Evolutionary conservation across 306 rosid genomes (phyloP).

Genomic region (Pyrus bretschneideri): DNA sequence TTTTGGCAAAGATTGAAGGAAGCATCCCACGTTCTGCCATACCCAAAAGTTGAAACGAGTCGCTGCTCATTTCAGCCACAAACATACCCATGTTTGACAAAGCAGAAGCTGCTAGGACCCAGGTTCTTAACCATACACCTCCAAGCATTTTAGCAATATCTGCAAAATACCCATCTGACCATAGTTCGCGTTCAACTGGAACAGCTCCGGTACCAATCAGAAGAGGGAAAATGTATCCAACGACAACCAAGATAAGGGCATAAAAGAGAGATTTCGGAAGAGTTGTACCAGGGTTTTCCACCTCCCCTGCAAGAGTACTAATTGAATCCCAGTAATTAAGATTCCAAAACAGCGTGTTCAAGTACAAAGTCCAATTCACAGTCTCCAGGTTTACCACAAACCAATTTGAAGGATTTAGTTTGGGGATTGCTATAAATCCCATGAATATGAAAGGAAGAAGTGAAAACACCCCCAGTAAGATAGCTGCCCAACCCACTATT

Average conservation of each 20-base stretch:
- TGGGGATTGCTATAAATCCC: conserved; percentile 51
- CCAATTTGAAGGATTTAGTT: conserved; percentile 52
- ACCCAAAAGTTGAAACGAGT: conserved; percentile 66
- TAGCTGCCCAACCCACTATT: conserved; percentile 59
- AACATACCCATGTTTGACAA: conserved; percentile 74
- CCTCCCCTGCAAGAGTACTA: conserved; percentile 66
- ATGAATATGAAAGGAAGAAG: conserved; percentile 53
- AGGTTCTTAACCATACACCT: conserved; percentile 52
- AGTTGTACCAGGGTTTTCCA: conserved; percentile 47
- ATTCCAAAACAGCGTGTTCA: conserved; percentile 70
- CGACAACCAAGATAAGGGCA: conserved; percentile 46
- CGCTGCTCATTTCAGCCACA: conserved; percentile 67
- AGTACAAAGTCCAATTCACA: conserved; percentile 52
- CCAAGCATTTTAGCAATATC: conserved; percentile 46
- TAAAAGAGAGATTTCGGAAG: conserved; percentile 55
- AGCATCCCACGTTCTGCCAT: conserved; percentile 65
- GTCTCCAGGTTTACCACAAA: conserved; percentile 29
- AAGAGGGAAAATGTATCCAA: conserved; percentile 53
- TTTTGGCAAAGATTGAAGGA: conserved; percentile 51
- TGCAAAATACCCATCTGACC: conserved; percentile 67
- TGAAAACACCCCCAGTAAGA: conserved; percentile 50
- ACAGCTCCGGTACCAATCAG: conserved; percentile 51
- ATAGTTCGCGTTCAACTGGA: conserved; percentile 31
- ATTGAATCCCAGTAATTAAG: conserved; percentile 68
- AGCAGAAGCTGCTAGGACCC: conserved; percentile 63